Conservation (phyloP, 2,329 filamentous ascomycete species). For the Teratosphaeriaceae sp. region DNA sequence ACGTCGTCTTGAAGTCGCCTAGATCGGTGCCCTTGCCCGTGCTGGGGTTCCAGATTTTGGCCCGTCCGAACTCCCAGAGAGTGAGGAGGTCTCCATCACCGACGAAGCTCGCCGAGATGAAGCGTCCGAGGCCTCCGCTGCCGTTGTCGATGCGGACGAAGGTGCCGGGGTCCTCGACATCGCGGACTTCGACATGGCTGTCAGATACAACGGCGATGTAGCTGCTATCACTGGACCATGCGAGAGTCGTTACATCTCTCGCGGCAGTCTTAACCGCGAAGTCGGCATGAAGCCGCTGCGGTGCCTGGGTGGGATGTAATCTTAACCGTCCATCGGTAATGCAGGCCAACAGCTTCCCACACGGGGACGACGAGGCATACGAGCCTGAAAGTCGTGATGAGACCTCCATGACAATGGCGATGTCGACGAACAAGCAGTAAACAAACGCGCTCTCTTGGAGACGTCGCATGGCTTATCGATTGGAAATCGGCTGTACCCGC, state of each 20-base stretch:
- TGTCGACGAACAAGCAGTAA: not conserved
- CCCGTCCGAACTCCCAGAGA: conserved; percentile 44
- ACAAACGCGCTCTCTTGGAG: too few relatives aligned
- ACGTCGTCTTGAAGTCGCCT: conserved; percentile 27
- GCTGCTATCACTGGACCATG: conserved; percentile 11
- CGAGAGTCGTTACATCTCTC: conserved; percentile 11
- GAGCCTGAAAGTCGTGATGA: conserved; percentile 1
- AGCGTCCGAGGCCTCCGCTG: conserved; percentile 41
- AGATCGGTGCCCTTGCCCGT: conserved; percentile 28
- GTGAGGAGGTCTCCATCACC: conserved; percentile 36
- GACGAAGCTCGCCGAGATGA: conserved; percentile 40
- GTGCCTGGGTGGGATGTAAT: conserved; percentile 3
- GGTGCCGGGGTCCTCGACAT: conserved; percentile 37
- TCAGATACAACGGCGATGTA: conserved; percentile 9
- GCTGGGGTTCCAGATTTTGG: conserved; percentile 42
- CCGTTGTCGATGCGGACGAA: conserved; percentile 42
- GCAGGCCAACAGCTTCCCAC: conserved; percentile 4
- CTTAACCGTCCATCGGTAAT: conserved; percentile 7
- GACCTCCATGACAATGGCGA: conserved; percentile 1
- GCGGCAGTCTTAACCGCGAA: conserved; percentile 6
- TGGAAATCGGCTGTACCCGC: too few relatives aligned
- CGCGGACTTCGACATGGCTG: conserved; percentile 30
- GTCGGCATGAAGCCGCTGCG: conserved; percentile 4
- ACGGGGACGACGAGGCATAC: conserved; percentile 1
- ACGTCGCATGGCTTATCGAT: too few relatives aligned